phyloP scores from a whole-genome alignment of 2,329 filamentous ascomycete species.

The Aschersonia sp. region DNA sequence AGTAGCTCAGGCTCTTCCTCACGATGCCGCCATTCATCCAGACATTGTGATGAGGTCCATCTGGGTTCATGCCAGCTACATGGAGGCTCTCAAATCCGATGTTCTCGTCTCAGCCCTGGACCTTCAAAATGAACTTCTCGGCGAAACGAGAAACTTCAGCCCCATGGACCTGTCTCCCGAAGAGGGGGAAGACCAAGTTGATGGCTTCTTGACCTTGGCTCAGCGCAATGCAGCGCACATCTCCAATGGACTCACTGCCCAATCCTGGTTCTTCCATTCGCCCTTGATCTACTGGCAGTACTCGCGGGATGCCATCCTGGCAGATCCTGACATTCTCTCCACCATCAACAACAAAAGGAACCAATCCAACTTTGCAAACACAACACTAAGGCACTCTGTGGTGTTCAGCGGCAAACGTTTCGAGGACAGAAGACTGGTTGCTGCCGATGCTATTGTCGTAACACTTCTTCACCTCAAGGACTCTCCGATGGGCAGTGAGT shows the following conservation, averaged over 20 bases:
- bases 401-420: slow-evolving; percentile 75
- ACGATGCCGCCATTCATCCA: slow-evolving; percentile 32
- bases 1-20: slow-evolving; percentile 48
- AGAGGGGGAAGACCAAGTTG: slow-evolving; percentile 15
- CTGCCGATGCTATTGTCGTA: slow-evolving; percentile 65
- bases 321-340: slow-evolving; percentile 46
- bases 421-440: slow-evolving; percentile 48
- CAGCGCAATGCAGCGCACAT: slow-evolving; percentile 43
- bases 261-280: slow-evolving; percentile 70
- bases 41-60: slow-evolving; percentile 73
- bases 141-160: slow-evolving; percentile 40
- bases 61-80: slow-evolving; percentile 71
- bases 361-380: slow-evolving; percentile 52
- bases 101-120: slow-evolving; percentile 52
- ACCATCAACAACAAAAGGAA: slow-evolving; percentile 55
- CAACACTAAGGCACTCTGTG: slow-evolving; percentile 62
- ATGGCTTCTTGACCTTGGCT: slow-evolving; percentile 21
- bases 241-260: slow-evolving; percentile 42
- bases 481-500: slow-evolving; percentile 48
- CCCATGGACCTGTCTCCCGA: slow-evolving; percentile 22
- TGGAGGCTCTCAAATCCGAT: slow-evolving; percentile 54
- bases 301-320: slow-evolving; percentile 39
- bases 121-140: slow-evolving; percentile 56
- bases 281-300: slow-evolving; percentile 70
- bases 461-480: slow-evolving; percentile 57